A percentile compares a stretch with the other conserved stretches of the same genome.
Conservation (phyloP, 352 stramenopile species). For the Phytophthora macrochlamydospora region DNA sequence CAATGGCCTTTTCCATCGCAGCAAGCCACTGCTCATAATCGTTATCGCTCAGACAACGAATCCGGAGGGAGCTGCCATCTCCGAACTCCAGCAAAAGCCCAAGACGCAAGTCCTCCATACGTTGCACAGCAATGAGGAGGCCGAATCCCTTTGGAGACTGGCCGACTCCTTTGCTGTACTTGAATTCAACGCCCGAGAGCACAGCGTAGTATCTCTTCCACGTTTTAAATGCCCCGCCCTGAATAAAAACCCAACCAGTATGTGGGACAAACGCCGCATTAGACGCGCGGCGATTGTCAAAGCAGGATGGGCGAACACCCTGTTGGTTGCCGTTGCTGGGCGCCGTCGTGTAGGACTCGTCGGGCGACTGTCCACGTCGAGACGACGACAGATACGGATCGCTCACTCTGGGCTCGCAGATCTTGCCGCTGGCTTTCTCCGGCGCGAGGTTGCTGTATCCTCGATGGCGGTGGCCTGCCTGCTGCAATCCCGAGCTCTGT, state of each 20-base stretch:
- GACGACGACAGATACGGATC: constrained; percentile 40
- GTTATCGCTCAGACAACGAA: constrained; percentile 47
- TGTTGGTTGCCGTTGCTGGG: constrained; percentile 29
- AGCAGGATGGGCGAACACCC: constrained; percentile 53
- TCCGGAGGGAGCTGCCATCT: constrained; percentile 45
- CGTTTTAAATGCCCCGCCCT: constrained; percentile 57
- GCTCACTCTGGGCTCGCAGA: constrained; percentile 37
- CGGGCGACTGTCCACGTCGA: constrained; percentile 21
- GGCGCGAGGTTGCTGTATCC: constrained; percentile 64
- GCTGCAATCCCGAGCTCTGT: constrained; percentile 26
- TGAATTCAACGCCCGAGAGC: constrained; percentile 75
- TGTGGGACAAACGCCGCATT: constrained; percentile 62
- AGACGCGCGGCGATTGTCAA: constrained; percentile 62
- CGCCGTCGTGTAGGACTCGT: constrained; percentile 33
- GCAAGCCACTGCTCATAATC: constrained; percentile 63
- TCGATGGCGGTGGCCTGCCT: constrained; percentile 38
- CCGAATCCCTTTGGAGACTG: constrained; percentile 75
- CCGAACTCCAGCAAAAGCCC: constrained; percentile 64
- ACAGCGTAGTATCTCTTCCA: constrained; percentile 82
- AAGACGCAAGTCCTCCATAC: constrained; percentile 49
- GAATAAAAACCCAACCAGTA: constrained; percentile 72
- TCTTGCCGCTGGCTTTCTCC: constrained; percentile 21
- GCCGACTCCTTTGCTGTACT: constrained; percentile 67
- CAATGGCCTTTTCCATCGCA: constrained; percentile 55
- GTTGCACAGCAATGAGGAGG: constrained; percentile 48